Base-by-base conservation (phyloP, 2,329 filamentous ascomycete species). In the Curvularia eragrostidis region DNA sequence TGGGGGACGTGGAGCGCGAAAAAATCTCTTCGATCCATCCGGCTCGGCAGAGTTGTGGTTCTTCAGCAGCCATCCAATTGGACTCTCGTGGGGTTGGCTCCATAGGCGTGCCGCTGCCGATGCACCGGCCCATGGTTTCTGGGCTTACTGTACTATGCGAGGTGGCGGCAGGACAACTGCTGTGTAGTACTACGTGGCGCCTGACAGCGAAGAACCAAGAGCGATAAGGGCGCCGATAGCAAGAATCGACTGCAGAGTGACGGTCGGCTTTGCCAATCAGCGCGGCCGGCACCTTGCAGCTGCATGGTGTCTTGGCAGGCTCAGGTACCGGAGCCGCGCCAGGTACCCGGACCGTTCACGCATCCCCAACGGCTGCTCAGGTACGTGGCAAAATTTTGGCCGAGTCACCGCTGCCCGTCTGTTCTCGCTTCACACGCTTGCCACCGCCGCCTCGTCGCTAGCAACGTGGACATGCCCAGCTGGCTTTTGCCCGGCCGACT, bases 331-430 rank as follows among this genome's bases (percentile, higher is more conserved):
- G 44, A 13, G 47, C 32, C 47, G 47, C 47, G 47, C 47, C 47
- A 49, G 47, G 47, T 49, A 49, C 47, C 47, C 47, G 47, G 47
- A 39, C 30, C 47, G 47, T 49, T 49, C 47, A 39, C 47, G 47
- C 47, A 49, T 32, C 32, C 32, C 32, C 47, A 49, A 48, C 46
- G 46, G 46, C 46, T 24, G 30, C 21, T 38, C 47, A 49, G 47
- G 47, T 49, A 49, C 47, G 47, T 49, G 47, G 47, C 47, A 39
- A 49, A 38, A 39, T 38, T 38, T 26, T 23, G 32, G 21, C 47
- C 30, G 44, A 47, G 18, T 49, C 15, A n/a, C 43, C 43, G 26
- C 26, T 21, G 10, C 9, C 39, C 12, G 18, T n/a, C 18, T 21
- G 18, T 21, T 21, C 44, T 32, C 44, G 44, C 44, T 47, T 1